Evolutionary conservation across 2,329 filamentous ascomycete species (phyloP).

Genomic region (Exophiala oligosperma): DNA sequence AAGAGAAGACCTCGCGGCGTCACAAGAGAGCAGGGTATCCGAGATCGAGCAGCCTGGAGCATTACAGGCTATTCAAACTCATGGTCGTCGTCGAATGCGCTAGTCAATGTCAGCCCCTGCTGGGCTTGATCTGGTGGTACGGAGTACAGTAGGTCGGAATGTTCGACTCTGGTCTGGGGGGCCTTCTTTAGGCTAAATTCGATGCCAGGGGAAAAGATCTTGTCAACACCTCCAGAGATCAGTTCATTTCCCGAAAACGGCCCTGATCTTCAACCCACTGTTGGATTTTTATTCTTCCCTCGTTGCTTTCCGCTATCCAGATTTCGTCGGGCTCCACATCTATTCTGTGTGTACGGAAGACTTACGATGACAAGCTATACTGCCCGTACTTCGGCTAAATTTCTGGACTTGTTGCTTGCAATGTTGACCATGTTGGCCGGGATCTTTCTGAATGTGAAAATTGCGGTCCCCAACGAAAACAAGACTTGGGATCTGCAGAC

Average conservation of each 20-base stretch:
- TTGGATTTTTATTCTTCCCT: neutral
- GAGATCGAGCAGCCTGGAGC: neutral
- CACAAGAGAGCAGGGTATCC: neutral
- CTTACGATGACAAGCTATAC: neutral
- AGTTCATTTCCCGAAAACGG: neutral
- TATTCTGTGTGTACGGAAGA: too few relatives aligned
- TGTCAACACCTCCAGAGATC: neutral
- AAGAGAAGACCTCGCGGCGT: neutral
- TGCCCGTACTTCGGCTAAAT: neutral
- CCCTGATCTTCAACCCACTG: neutral
- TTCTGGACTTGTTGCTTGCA: neutral
- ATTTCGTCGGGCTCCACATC: neutral
- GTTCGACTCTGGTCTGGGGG: neutral
- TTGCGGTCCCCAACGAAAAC: neutral
- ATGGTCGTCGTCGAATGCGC: too few relatives aligned
- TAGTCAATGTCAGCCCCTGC: too few relatives aligned
- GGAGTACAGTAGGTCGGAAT: neutral
- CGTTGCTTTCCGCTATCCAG: neutral
- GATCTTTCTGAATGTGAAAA: neutral
- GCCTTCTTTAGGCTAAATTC: constrained; percentile 1
- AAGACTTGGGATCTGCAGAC: neutral
- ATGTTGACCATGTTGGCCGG: neutral
- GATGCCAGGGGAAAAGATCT: neutral
- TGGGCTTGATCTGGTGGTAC: neutral
- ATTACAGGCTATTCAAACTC: too few relatives aligned